Evolutionary conservation across 2,329 filamentous ascomycete genomes (phyloP).

Genomic region (Apiospora malaysiana): DNA sequence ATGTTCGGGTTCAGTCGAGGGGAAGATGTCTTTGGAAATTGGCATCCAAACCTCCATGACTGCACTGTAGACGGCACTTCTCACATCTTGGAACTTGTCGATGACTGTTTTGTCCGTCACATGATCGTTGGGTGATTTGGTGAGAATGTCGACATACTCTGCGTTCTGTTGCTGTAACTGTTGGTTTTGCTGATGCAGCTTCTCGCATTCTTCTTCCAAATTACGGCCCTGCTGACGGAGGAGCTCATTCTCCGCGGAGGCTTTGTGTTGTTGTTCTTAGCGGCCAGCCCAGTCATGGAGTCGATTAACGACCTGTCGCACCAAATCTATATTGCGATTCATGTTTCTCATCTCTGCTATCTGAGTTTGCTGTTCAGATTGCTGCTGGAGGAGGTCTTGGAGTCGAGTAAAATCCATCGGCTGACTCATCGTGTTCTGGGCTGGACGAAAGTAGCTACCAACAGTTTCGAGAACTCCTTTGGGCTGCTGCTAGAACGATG

Average conservation of each 20-base stretch:
- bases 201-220: background rate
- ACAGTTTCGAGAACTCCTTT: background rate
- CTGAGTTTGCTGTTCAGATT: background rate
- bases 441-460: too few relatives aligned
- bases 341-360: background rate
- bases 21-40: background rate
- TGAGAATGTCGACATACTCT: background rate
- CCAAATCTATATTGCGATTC: background rate
- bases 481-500: background rate
- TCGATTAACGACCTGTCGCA: background rate
- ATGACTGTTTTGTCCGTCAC: background rate
- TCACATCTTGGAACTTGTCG: background rate
- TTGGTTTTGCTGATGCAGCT: background rate
- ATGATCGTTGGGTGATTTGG: background rate
- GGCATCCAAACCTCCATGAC: background rate
- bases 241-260: background rate
- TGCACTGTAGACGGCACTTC: background rate
- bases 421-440: background rate
- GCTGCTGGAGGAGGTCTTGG: background rate
- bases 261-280: background rate
- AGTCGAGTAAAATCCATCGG: background rate
- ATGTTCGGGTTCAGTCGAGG: rapidly evolving
- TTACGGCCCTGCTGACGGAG: background rate
- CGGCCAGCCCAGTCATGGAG: rapidly evolving
- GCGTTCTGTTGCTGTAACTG: background rate